Percentiles rank a stretch among this genome's conserved stretches.
Conservation (phyloP, 129 eudicot species). For the Pittosporum tobira region DNA sequence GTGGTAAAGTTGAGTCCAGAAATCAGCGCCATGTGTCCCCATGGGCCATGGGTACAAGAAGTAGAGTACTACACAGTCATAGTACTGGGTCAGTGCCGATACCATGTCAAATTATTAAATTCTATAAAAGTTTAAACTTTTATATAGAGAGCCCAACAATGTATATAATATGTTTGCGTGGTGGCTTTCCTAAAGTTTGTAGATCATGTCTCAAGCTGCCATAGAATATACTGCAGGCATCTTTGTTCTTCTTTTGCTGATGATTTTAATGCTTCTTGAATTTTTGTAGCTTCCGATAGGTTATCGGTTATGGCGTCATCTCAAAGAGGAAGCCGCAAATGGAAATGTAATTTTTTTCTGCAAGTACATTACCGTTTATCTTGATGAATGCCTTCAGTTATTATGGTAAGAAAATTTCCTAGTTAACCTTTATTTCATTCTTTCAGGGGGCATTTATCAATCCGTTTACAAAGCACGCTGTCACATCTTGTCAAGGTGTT, state of each 20-base stretch:
- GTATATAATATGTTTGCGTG: too few relatives aligned
- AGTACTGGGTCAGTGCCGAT: too few relatives aligned
- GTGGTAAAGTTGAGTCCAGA: too few relatives aligned
- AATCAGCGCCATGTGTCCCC: too few relatives aligned
- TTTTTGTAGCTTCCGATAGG: slow-evolving; percentile 32
- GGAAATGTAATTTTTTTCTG: slow-evolving; percentile 30
- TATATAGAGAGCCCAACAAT: too few relatives aligned
- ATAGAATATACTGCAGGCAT: not conserved
- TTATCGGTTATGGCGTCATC: slow-evolving; percentile 28
- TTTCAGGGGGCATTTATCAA: slow-evolving; percentile 27
- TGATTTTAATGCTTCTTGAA: not conserved
- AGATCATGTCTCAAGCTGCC: not conserved
- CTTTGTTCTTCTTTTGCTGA: not conserved
- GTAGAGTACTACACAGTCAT: too few relatives aligned
- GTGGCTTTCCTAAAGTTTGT: too few relatives aligned
- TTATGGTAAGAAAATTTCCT: not conserved
- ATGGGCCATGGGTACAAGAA: too few relatives aligned
- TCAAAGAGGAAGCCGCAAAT: slow-evolving; percentile 24
- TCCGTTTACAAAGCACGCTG: slow-evolving; percentile 29
- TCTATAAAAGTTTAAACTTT: too few relatives aligned
- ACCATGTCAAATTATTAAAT: too few relatives aligned
- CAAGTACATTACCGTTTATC: not conserved
- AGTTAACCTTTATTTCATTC: not conserved
- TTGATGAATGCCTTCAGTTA: not conserved
- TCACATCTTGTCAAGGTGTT: slow-evolving; percentile 40